phyloP scores from a whole-genome alignment of 805 yeast genomes.

The Henningerozyma blattae region DNA sequence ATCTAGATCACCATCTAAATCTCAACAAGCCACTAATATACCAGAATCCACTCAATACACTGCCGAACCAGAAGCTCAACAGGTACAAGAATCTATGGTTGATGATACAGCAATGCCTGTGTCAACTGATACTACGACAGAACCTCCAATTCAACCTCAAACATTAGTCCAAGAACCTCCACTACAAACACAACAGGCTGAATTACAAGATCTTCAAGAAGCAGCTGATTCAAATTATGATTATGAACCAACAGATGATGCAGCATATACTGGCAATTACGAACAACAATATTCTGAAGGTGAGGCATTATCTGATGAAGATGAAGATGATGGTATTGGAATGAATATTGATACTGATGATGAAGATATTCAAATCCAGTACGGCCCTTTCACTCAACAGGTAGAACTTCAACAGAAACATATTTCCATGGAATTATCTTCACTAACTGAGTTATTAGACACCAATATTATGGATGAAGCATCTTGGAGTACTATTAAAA shows the following conservation, averaged over 20 bases:
- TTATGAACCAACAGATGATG: neutral
- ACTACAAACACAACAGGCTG: neutral
- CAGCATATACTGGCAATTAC: neutral
- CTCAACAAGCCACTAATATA: neutral
- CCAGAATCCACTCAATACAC: no score
- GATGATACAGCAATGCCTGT: neutral
- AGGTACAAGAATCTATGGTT: neutral
- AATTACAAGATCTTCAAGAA: no score
- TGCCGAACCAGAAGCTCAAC: neutral
- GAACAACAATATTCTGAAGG: conserved; percentile 26
- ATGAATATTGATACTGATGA: conserved; percentile 15
- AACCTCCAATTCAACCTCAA: neutral
- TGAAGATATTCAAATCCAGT: conserved; percentile 19
- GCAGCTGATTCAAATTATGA: no score
- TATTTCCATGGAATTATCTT: conserved; percentile 35
- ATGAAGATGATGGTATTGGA: conserved; percentile 18
- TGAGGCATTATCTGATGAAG: conserved; percentile 29
- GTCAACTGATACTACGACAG: neutral
- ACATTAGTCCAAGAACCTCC: neutral
- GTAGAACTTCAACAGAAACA: conserved; percentile 38
- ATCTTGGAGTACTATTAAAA: conserved; percentile 15
- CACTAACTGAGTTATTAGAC: conserved; percentile 34
- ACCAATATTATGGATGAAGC: conserved; percentile 10
- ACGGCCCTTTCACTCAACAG: conserved; percentile 34
- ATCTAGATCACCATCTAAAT: neutral